Evolutionary conservation across 352 stramenopile genomes (phyloP), one percentile per base, ranked within the genome.

Genomic region (Phytophthora syringae): DNA sequence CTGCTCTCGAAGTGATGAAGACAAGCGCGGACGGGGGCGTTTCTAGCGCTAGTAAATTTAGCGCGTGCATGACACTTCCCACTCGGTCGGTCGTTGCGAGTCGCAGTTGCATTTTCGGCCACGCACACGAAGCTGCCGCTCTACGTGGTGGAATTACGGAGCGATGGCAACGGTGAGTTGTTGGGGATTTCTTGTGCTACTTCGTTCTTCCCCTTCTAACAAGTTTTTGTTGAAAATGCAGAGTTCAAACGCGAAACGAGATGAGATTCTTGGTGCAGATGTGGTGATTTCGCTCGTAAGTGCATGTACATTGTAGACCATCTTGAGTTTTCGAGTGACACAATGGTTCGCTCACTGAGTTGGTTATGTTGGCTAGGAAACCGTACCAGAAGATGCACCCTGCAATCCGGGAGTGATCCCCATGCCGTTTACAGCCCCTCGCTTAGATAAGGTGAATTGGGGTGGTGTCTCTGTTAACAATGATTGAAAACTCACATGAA

Each of bases 211-310:
- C n/a, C n/a, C n/a, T n/a, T n/a, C n/a, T n/a, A n/a, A n/a, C n/a
- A n/a, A n/a, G n/a, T n/a, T n/a, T n/a, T n/a, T n/a, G n/a, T n/a
- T n/a, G n/a, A n/a, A n/a, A n/a, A n/a, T n/a, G 10, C 30, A 55
- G 53, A 59, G 55, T 10, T 18, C 40, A 55, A 65, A 50, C 24
- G 30, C 22, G n/a, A 59, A 65, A 22, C 37, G 40, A 55, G 47
- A 70, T 20, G 62, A 60, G 36, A 37, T 70, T n/a, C n/a, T 56
- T 1, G 25, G 20, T 11, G 47, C 40, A 16, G 55, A 70, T 12
- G 55, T 70, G 28, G 62, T 70, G 39, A 56, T 69, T n/a, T 54
- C 53, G 16, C 45, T 49, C 53, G 61, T 69, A 44, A 13, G 61
- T 54, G n/a, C n/a, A n/a, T n/a, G n/a, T n/a, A n/a, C n/a, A n/a